Conservation (phyloP, 164 flowering plant species). For the Nymphaea colorata region DNA sequence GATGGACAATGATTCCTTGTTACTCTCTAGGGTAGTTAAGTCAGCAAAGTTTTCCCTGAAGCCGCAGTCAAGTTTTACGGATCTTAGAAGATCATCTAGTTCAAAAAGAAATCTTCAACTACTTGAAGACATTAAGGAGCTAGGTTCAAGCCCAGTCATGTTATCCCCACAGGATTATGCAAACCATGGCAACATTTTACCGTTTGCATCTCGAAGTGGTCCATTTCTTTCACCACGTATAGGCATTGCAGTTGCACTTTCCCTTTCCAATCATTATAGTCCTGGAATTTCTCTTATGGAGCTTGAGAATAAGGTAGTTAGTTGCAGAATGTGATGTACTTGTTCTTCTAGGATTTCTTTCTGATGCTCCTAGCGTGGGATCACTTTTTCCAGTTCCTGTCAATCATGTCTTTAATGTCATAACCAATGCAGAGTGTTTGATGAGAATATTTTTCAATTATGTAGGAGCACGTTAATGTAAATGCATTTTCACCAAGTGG, state of each 20-base stretch:
- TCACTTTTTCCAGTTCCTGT: not conserved
- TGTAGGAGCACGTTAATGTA: constrained; percentile 78
- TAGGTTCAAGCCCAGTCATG: constrained; percentile 66
- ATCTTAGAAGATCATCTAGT: constrained; percentile 24
- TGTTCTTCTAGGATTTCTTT: too few relatives aligned
- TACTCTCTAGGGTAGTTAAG: constrained; percentile 45
- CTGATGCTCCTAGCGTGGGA: too few relatives aligned
- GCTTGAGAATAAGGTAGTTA: constrained; percentile 83
- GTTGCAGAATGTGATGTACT: not conserved
- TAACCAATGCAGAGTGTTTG: not conserved
- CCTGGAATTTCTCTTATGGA: constrained; percentile 89
- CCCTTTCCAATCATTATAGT: constrained; percentile 55
- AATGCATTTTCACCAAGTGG: constrained; percentile 73
- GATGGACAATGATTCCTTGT: constrained; percentile 35
- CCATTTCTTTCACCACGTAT: constrained; percentile 60
- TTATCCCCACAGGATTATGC: constrained; percentile 84
- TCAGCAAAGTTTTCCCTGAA: constrained; percentile 48
- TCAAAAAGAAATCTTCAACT: constrained; percentile 59
- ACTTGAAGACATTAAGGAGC: constrained; percentile 75
- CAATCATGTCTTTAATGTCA: not conserved
- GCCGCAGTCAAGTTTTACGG: constrained; percentile 28
- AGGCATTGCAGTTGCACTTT: constrained; percentile 77
- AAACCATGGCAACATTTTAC: constrained; percentile 41
- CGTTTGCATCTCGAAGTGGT: constrained; percentile 63
- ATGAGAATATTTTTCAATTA: not conserved